phyloP scores from a whole-genome alignment of 1,284 basidiomycete species.

The Agroathelia rolfsii region DNA sequence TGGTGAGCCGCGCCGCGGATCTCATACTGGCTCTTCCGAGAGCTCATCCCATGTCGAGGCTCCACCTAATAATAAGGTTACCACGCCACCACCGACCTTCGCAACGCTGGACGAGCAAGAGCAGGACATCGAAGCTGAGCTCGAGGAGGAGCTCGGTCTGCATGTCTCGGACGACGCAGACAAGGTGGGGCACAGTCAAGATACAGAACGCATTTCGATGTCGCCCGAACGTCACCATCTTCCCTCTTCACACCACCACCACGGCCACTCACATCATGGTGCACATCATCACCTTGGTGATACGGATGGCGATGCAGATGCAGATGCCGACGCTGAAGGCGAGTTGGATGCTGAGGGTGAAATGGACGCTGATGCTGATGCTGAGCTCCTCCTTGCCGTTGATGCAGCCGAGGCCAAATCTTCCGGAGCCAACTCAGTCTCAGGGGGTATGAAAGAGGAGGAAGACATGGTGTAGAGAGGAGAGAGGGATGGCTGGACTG shows the following conservation, averaged over 20 bases:
- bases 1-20: not conserved
- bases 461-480: no score
- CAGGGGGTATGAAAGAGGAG: no score
- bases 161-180: not conserved
- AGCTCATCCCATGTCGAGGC: not conserved
- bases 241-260: no score
- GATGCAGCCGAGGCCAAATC: constrained; percentile 4
- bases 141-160: constrained; percentile 1
- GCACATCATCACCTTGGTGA: constrained; percentile 1
- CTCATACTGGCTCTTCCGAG: no score
- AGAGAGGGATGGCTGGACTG: no score
- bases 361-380: constrained; percentile 14
- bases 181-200: no score
- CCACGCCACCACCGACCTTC: not conserved
- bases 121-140: constrained; percentile 6
- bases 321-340: constrained; percentile 8
- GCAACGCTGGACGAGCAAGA: constrained; percentile 5
- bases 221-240: no score
- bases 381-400: not conserved
- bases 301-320: constrained; percentile 4
- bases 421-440: no score
- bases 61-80: constrained; percentile 7
- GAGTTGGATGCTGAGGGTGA: constrained; percentile 24
- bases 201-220: no score
- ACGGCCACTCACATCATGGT: not conserved